A percentile compares a stretch with the other conserved stretches of the same genome.
Conservation (phyloP, 208 protist species). For the Leishmania tropica region DNA sequence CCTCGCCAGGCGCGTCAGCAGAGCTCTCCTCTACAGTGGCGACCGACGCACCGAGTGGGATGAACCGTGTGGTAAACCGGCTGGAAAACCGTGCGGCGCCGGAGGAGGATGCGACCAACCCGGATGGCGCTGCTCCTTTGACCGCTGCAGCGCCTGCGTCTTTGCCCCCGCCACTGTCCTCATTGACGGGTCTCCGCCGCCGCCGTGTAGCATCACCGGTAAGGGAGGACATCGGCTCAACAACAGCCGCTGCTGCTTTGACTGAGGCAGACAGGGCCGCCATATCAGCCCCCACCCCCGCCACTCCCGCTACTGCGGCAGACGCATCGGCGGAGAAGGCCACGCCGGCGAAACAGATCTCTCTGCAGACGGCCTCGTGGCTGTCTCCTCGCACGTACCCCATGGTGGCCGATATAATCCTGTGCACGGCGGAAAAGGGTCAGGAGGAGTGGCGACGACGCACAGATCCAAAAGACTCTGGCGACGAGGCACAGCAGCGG, state of each 20-base stretch:
- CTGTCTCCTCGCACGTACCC: constrained; percentile 30
- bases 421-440: constrained; percentile 15
- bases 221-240: background rate
- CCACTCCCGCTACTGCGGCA: background rate
- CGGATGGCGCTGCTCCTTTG: background rate
- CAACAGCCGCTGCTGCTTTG: background rate
- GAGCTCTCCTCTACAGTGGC: background rate
- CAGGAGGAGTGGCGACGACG: constrained; percentile 33
- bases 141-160: background rate
- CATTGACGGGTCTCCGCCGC: constrained; percentile 5
- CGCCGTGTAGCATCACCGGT: background rate
- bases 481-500: constrained; percentile 10
- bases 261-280: background rate
- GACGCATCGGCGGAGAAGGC: background rate
- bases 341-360: background rate
- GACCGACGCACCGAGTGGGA: background rate
- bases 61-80: background rate
- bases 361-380: constrained; percentile 10
- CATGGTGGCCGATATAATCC: constrained; percentile 39
- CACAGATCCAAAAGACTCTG: background rate
- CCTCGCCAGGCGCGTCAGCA: background rate
- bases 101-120: background rate
- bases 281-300: background rate
- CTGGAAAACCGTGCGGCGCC: background rate
- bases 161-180: background rate